A percentile compares a stretch with the other conserved stretches of the same genome.
Conservation (phyloP, 768 basidiomycete species). For the Tremella yokohamensis region DNA sequence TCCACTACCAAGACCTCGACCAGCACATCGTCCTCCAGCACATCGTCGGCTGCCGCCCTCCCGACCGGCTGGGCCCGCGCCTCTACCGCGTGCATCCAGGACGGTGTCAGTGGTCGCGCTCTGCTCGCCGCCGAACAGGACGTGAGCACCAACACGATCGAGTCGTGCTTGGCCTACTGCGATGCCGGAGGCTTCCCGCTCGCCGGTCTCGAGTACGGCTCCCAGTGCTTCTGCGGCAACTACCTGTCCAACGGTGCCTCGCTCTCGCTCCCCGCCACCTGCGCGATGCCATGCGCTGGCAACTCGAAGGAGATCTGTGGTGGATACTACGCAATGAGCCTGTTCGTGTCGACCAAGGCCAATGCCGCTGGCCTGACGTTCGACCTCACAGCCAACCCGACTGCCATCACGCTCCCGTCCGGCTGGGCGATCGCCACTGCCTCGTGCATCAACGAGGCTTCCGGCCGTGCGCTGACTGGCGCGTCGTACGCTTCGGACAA, state of each 20-base stretch:
- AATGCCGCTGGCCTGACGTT: constrained; percentile 8
- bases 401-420: constrained; percentile 10
- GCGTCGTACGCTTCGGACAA: constrained; percentile 17
- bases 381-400: constrained; percentile 13
- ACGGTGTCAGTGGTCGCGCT: constrained; percentile 35
- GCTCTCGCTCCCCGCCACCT: constrained; percentile 18
- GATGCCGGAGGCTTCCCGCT: constrained; percentile 23
- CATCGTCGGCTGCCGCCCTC: not conserved
- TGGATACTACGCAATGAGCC: constrained; percentile 21
- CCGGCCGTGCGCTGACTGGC: constrained; percentile 39
- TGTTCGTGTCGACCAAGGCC: constrained; percentile 22
- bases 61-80: constrained; percentile 3
- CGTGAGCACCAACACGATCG: constrained; percentile 30
- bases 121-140: constrained; percentile 31
- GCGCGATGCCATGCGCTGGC: constrained; percentile 39
- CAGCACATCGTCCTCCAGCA: not conserved
- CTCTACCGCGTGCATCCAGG: constrained; percentile 28
- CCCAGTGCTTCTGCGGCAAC: constrained; percentile 39
- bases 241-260: constrained; percentile 28
- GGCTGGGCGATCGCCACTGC: constrained; percentile 24
- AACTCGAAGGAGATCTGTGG: constrained; percentile 24
- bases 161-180: constrained; percentile 32
- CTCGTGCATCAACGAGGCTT: constrained; percentile 23
- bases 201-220: constrained; percentile 37
- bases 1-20: not conserved